These are phyloP conservation scores for Coemansia sp. DNA, from an alignment of 192 early-diverging fungal genomes.

Conservation along the genomic window DNA sequence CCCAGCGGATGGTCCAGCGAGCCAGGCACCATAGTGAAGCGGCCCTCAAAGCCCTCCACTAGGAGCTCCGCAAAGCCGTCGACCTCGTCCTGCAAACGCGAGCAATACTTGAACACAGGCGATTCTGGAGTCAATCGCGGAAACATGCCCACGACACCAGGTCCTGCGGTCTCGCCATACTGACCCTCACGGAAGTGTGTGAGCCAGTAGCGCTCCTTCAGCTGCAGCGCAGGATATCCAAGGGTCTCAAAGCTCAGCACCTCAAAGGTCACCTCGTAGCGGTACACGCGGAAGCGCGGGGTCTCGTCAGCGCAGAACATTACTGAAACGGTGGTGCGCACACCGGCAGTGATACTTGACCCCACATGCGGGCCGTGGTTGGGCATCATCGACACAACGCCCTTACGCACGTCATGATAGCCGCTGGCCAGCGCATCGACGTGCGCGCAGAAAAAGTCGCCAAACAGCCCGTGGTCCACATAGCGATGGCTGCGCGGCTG, in stretches of 20 bases:
- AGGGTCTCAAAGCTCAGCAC: conserved; percentile 14
- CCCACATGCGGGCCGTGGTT: conserved; percentile 28
- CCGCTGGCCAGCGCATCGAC: conserved; percentile 23
- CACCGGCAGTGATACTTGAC: conserved; percentile 21
- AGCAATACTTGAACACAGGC: conserved; percentile 36
- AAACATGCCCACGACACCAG: conserved; percentile 36
- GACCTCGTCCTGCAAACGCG: conserved; percentile 30
- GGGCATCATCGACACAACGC: conserved; percentile 34
- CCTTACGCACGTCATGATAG: conserved; percentile 16
- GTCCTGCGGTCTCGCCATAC: conserved; percentile 10
- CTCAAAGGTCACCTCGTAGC: conserved; percentile 43
- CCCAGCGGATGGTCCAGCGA: conserved; percentile 30
- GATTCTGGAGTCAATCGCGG: conserved; percentile 15
- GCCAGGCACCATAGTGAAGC: conserved; percentile 41
- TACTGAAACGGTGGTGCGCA: conserved; percentile 31
- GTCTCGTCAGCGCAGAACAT: conserved; percentile 48
- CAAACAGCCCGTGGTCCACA: conserved; percentile 39
- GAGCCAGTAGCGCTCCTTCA: conserved; percentile 34
- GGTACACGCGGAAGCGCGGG: conserved; percentile 22
- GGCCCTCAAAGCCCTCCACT: conserved; percentile 41
- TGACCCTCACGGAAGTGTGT: conserved; percentile 19
- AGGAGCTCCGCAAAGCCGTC: conserved; percentile 15
- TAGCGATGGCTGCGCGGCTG: conserved; percentile 34
- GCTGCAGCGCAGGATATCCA: conserved; percentile 18
- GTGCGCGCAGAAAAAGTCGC: conserved; percentile 29